Base-by-base conservation (phyloP, 1,284 basidiomycete species). In the Thecaphora thlaspeos region DNA sequence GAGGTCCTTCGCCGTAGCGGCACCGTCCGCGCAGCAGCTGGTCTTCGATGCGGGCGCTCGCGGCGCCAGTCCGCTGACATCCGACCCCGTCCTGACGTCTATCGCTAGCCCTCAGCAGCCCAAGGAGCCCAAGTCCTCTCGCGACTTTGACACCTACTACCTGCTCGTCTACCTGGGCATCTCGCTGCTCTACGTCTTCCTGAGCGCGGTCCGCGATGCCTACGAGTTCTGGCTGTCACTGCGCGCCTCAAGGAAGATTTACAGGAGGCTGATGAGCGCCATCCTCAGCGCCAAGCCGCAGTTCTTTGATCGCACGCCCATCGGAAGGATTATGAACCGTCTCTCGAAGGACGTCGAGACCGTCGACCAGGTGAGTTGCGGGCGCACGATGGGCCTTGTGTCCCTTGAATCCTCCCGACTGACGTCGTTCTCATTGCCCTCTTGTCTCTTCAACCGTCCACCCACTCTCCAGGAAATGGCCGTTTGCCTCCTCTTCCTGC, bases 271-370 rank as follows among this genome's bases (percentile, higher is more conserved):
- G 43, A 82, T 97, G 38, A 87, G 91, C 75, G 80, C 87, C 0
- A 87, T 97, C 11, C 81, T 98, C 1, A 92, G 92, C 68, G 91
- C 93, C 1, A 86, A 46, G 46, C 74, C 73, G 28, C 65, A 66
- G n/a, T 76, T 71, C 55, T 76, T 73, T 36, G 74, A 76, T 51
- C 61, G 67, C 37, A 75, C 75, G 26, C 75, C 75, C 12, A 65
- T 76, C 22, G 75, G 76, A 3, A 61, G 76, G 12, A 72, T 78
- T 45, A 75, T 76, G 59, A 78, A 77, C 55, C 67, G 76, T 24
- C 60, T 77, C 11, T 71, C 70, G 19, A 74, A 74, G 55, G 77
- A 78, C 30, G 61, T 78, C 21, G 69, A 76, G 51, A 75, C 76
- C 23, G 46, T 78, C 26, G 77, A 78, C 54, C 75, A 76, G 57